Percentiles rank a stretch among this genome's conserved stretches.
Evolutionary conservation across 257 asterid species (phyloP).

Genomic region (Prunella vulgaris): DNA sequence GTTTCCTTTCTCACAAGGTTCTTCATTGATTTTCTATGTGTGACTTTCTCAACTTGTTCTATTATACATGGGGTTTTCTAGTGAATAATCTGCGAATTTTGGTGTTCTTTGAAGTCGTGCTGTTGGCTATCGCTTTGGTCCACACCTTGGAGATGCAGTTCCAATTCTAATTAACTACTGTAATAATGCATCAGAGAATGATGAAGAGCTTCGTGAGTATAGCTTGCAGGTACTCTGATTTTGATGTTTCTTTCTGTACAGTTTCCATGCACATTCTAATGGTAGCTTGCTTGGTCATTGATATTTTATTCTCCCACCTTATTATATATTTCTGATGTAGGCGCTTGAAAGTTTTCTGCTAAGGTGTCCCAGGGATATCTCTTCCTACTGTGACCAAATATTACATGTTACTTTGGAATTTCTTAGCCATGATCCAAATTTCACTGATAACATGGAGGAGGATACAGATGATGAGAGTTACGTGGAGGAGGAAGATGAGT

Average conservation of each 20-base stretch:
- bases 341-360: conserved; percentile 93
- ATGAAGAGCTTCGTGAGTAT: conserved; percentile 97
- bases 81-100: conserved; percentile 21
- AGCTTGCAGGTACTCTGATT: conserved; percentile 77
- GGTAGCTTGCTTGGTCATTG: neutral
- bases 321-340: conserved; percentile 40
- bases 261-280: neutral
- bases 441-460: conserved; percentile 98
- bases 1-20: neutral
- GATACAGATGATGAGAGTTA: conserved; percentile 83
- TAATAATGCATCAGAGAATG: conserved; percentile 93
- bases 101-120: conserved; percentile 61
- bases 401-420: conserved; percentile 77
- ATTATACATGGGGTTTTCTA: conserved; percentile 4
- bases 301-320: conserved; percentile 4
- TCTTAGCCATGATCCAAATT: conserved; percentile 96
- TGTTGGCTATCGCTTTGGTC: conserved; percentile 99
- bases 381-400: conserved; percentile 72
- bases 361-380: conserved; percentile 93
- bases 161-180: conserved; percentile 82
- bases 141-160: conserved; percentile 94
- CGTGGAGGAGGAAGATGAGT: conserved; percentile 97
- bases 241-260: neutral
- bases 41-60: neutral
- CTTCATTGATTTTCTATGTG: neutral